Evolutionary conservation across 208 protist genomes (phyloP).

Genomic region (Novymonas esmeraldas): DNA sequence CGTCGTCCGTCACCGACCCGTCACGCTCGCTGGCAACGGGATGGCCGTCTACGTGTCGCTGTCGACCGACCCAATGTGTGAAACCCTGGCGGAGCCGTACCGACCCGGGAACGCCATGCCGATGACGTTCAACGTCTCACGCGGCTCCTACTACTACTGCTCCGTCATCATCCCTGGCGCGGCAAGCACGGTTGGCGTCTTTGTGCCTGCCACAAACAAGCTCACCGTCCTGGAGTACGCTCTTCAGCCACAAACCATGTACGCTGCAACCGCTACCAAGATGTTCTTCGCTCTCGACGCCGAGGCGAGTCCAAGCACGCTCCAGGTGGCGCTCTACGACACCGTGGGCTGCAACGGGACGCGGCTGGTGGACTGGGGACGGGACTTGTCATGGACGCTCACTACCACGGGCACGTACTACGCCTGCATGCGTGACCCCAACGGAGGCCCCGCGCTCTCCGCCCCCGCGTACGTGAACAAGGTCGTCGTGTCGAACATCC

Average conservation of each 20-base stretch:
- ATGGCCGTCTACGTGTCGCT: constrained; percentile 43
- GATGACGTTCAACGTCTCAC: constrained; percentile 46
- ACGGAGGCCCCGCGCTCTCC: background rate
- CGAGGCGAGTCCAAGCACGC: constrained; percentile 11
- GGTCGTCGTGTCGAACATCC: constrained; percentile 44
- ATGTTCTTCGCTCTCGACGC: constrained; percentile 62
- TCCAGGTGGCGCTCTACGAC: constrained; percentile 40
- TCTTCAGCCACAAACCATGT: constrained; percentile 66
- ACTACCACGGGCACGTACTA: constrained; percentile 55
- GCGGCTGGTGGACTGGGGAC: constrained; percentile 30
- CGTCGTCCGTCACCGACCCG: constrained; percentile 53
- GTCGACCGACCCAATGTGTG: constrained; percentile 40
- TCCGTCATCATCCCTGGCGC: constrained; percentile 25
- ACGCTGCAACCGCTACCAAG: constrained; percentile 39
- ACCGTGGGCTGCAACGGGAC: constrained; percentile 18
- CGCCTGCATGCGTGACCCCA: constrained; percentile 57
- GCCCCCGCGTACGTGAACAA: constrained; percentile 34
- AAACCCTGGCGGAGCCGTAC: constrained; percentile 42
- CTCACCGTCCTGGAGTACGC: constrained; percentile 62
- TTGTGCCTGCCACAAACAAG: constrained; percentile 38
- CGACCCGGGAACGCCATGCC: constrained; percentile 22
- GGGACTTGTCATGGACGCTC: constrained; percentile 39
- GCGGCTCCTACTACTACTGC: constrained; percentile 70
- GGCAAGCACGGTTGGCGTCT: constrained; percentile 31
- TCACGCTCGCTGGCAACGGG: constrained; percentile 20